Conservation (phyloP, 2,329 filamentous ascomycete genomes). For the Aureobasidium musti region DNA sequence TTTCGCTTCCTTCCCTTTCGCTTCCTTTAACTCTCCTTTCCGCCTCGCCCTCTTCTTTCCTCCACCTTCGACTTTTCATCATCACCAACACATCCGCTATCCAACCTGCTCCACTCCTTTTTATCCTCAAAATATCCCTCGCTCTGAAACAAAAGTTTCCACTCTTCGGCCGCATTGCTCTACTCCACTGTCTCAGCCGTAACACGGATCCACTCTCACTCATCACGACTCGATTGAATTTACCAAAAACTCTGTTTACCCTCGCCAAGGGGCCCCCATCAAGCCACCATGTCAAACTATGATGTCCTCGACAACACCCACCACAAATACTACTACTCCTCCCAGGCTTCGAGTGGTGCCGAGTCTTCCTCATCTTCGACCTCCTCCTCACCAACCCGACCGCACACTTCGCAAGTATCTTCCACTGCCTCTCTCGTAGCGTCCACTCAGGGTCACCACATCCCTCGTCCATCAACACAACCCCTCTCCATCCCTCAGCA, state of each 20-base stretch:
- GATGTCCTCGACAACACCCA: constrained; percentile 16
- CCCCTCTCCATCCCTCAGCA: constrained; percentile 18
- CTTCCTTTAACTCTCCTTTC: constrained; percentile 18
- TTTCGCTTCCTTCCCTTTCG: constrained; percentile 25
- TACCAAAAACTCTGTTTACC: constrained; percentile 23
- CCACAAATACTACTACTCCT: constrained; percentile 23
- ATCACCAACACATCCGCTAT: constrained; percentile 8
- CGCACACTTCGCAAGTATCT: constrained; percentile 10
- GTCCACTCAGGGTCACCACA: constrained; percentile 14
- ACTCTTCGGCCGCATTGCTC: constrained; percentile 11
- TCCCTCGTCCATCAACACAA: constrained; percentile 26
- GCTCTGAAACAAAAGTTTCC: constrained; percentile 10
- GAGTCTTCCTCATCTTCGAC: constrained; percentile 24
- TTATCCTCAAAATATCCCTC: not conserved
- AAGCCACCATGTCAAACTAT: constrained; percentile 25
- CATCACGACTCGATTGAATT: constrained; percentile 17
- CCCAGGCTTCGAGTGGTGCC: constrained; percentile 10
- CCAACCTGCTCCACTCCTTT: constrained; percentile 27
- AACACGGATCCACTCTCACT: constrained; percentile 24
- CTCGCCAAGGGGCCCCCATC: constrained; percentile 8
- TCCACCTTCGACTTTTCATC: not conserved
- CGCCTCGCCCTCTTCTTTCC: constrained; percentile 8
- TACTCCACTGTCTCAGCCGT: constrained; percentile 27
- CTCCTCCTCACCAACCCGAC: constrained; percentile 12
- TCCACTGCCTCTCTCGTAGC: constrained; percentile 8